Evolutionary conservation across 371 early-diverging fungal genomes (phyloP).

Genomic region (Syncephalastrum monosporum): DNA sequence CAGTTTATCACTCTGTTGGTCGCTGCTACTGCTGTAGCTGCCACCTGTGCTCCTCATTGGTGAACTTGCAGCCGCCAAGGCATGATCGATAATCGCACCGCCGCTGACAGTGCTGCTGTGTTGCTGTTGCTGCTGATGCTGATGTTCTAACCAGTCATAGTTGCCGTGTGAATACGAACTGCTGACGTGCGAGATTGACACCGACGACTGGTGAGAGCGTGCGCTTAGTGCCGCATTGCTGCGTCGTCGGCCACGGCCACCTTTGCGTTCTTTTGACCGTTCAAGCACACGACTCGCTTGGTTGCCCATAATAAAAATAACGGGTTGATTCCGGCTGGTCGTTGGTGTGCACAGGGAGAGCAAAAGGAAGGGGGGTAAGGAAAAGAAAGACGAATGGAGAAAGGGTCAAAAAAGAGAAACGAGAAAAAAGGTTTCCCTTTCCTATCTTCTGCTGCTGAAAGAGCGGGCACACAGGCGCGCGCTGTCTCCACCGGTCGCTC

Average conservation of each 20-base stretch:
- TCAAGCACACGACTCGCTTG: conserved; percentile 46
- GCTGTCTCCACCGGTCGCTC: no score
- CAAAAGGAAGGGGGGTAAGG: conserved; percentile 1
- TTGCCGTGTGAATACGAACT: conserved; percentile 26
- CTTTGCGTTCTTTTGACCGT: conserved; percentile 30
- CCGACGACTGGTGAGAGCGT: conserved; percentile 16
- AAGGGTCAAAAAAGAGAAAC: not conserved
- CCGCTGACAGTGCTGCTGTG: not conserved
- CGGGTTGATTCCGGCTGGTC: not conserved
- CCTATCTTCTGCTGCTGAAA: no score
- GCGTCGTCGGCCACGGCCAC: conserved; percentile 26
- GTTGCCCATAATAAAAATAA: conserved; percentile 30
- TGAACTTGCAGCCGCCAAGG: conserved; percentile 7
- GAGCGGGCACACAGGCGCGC: no score
- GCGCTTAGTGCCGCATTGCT: conserved; percentile 37
- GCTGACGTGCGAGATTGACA: conserved; percentile 12
- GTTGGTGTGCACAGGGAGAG: not conserved
- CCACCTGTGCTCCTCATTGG: no score
- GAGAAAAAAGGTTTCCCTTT: not conserved
- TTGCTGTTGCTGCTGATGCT: no score
- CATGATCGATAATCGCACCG: conserved; percentile 4
- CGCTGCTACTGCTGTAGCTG: no score
- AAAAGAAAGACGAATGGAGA: conserved; percentile 6
- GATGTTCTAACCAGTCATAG: conserved; percentile 38
- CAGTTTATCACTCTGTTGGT: not conserved